These are phyloP conservation scores for Solanum neorickii DNA, from an alignment of 257 asterid species.

Conservation along the genomic window DNA sequence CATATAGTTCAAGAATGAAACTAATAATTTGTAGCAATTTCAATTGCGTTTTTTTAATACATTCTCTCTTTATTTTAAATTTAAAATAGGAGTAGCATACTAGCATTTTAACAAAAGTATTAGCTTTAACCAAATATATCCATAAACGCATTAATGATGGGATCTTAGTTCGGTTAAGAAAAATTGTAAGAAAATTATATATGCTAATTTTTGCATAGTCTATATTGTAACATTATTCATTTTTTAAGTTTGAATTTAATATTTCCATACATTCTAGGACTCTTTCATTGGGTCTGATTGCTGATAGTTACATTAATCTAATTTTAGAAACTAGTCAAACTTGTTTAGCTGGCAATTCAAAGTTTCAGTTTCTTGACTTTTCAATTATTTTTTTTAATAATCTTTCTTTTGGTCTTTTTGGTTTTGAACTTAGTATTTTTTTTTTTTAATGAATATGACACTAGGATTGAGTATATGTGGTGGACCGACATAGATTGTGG, in stretches of 20 bases:
- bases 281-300: not conserved
- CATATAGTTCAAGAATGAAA: too few relatives aligned
- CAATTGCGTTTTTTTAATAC: too few relatives aligned
- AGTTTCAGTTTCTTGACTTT: not conserved
- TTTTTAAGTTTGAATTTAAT: not conserved
- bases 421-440: not conserved
- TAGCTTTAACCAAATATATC: not conserved
- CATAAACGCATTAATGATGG: not conserved
- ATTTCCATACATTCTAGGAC: not conserved
- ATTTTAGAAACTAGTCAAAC: not conserved
- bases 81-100: not conserved
- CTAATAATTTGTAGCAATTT: too few relatives aligned
- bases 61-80: too few relatives aligned
- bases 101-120: not conserved
- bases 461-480: not conserved
- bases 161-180: not conserved
- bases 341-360: not conserved
- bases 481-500: not conserved
- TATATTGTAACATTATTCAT: not conserved
- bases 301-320: not conserved
- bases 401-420: not conserved
- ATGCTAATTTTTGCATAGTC: not conserved
- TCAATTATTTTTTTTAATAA: not conserved
- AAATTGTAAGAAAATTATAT: not conserved
- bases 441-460: not conserved